Evolutionary conservation across 345 rosid genomes (phyloP).

Genomic region (Eucalyptus decipiens): DNA sequence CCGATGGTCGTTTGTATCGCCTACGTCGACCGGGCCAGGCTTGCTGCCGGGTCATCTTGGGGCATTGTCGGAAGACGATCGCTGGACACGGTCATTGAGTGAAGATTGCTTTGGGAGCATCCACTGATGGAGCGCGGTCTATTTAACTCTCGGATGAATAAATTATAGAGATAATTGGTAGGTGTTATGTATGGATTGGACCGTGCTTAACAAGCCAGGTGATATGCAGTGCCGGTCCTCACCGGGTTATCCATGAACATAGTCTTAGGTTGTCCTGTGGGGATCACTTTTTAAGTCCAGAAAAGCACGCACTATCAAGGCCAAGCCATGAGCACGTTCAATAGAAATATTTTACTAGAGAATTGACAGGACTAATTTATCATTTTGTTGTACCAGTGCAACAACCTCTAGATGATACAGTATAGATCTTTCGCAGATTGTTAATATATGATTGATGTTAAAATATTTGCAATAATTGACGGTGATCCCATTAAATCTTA

Average conservation of each 20-base stretch:
- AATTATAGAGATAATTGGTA: neutral
- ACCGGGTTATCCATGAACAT: neutral
- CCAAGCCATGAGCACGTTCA: neutral
- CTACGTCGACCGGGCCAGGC: rapidly evolving
- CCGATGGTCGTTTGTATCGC: neutral
- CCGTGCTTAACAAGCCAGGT: neutral
- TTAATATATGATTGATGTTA: neutral
- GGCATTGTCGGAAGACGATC: neutral
- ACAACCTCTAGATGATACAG: neutral
- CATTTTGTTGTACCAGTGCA: neutral
- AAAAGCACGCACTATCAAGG: neutral
- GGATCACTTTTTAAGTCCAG: neutral
- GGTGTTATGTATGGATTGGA: neutral
- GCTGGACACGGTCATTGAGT: neutral
- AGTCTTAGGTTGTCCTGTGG: neutral
- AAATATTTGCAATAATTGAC: too few relatives aligned
- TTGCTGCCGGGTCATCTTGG: neutral
- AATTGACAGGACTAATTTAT: neutral
- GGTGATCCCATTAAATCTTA: too few relatives aligned
- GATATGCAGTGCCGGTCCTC: neutral
- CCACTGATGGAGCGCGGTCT: neutral
- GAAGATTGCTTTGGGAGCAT: neutral
- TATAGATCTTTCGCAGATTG: neutral
- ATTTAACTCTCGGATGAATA: neutral
- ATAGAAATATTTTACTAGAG: neutral